Conservation (phyloP, 306 rosid species). For the Malus sieversii region DNA sequence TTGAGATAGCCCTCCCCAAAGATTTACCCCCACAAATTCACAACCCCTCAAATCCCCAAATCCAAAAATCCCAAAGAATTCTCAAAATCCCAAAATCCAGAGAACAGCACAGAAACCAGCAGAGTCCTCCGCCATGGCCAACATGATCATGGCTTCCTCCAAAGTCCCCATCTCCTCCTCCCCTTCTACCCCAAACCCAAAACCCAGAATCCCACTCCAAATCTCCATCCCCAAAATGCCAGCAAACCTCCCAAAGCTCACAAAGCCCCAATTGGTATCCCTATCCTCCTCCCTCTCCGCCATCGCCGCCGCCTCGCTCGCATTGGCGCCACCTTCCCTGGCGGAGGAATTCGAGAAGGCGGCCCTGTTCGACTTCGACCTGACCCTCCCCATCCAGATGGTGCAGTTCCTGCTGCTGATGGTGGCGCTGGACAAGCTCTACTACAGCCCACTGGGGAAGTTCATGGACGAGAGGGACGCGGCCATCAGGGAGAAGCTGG, state of each 20-base stretch:
- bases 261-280: slow-evolving; percentile 22
- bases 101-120: neutral
- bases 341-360: slow-evolving; percentile 72
- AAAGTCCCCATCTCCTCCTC: slow-evolving; percentile 36
- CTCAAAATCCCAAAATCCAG: neutral
- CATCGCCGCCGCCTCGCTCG: slow-evolving; percentile 41
- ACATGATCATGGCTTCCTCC: slow-evolving; percentile 76
- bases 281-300: slow-evolving; percentile 42
- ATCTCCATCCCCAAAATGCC: slow-evolving; percentile 48
- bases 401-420: slow-evolving; percentile 67
- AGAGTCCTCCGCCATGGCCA: slow-evolving; percentile 45
- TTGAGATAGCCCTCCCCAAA: neutral
- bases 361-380: slow-evolving; percentile 84
- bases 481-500: slow-evolving; percentile 64
- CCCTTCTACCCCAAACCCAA: slow-evolving; percentile 22
- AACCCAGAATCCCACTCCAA: slow-evolving; percentile 39
- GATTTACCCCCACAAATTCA: neutral
- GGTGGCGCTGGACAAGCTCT: slow-evolving; percentile 78
- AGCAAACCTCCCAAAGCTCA: slow-evolving; percentile 18
- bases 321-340: slow-evolving; percentile 54
- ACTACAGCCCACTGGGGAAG: slow-evolving; percentile 67
- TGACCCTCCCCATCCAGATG: slow-evolving; percentile 72
- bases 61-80: neutral
- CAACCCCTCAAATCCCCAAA: neutral
- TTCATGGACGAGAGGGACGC: slow-evolving; percentile 91